Base-by-base conservation (phyloP, 768 basidiomycete genomes). In the Phaeolepiota aurea region DNA sequence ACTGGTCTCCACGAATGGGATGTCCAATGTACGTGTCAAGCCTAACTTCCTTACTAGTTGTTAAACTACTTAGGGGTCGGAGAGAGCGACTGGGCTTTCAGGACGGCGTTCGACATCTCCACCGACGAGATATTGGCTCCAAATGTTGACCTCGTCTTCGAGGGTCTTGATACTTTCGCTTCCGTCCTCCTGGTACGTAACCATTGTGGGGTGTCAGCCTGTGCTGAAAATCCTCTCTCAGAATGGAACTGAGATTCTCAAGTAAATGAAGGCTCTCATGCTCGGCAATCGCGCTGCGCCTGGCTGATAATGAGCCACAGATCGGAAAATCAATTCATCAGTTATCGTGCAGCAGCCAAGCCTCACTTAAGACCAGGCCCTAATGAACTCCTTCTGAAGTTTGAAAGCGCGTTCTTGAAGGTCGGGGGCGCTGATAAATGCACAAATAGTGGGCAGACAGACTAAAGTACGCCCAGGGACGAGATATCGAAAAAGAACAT, bases 121-220 rank as follows among this genome's bases (percentile, higher is more conserved):
- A 64, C 70, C 13, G 55, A 56, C 13, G 75, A 80, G 34, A 55
- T 80, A 13, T 46, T 51, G 1, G 55, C 62, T 2, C 47, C 66
- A 2, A 69, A 82, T 40, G 64, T 71, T 20, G 90, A 93, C 55
- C 64, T 97, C 13, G 71, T 92, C 5, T 91, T 94, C 45, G 90
- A 94, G 9, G 93, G 93, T 13, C 61, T 97, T 14, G 93, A 97
- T 54, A 96, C 92, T 0, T 94, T 91, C 54, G 79, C 84, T 2
- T 67, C 64, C n/a, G 70, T 92, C 31, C 58, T 59, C 21, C 59
- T 94, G 44, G 89, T 86, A 48, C 58, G 77, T 61, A 3, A 16
- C 9, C 21, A 20, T 37, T 31, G 21, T 5, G 14, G 41, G 16
- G 25, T 34, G 13, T 25, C 30, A 12, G 13, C 5, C 13, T 33